Evolutionary conservation across 2,329 filamentous ascomycete genomes (phyloP).

Genomic region (Fusarium miscanthi): DNA sequence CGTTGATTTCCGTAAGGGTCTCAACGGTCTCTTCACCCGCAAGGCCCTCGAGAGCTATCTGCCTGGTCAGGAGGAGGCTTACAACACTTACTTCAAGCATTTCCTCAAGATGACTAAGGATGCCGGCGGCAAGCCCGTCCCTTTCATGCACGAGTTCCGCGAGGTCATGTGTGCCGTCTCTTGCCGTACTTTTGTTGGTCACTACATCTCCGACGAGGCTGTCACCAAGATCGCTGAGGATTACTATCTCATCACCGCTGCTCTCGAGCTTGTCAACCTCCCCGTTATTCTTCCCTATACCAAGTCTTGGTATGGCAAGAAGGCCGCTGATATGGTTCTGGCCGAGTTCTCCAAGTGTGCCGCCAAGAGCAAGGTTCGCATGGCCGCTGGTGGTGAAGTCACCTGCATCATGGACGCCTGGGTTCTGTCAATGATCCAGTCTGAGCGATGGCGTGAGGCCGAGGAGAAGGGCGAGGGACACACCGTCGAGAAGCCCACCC

Average conservation of each 20-base stretch:
- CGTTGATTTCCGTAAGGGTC: conserved; percentile 95
- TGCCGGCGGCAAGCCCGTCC: conserved; percentile 76
- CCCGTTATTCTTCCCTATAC: conserved; percentile 95
- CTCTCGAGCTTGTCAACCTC: conserved; percentile 97
- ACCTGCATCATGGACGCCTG: conserved; percentile 97
- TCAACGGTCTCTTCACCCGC: conserved; percentile 94
- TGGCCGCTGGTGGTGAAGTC: conserved; percentile 86
- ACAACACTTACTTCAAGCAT: conserved; percentile 84
- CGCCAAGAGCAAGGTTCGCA: conserved; percentile 91
- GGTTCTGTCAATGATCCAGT: conserved; percentile 89
- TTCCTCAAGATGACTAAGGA: conserved; percentile 82
- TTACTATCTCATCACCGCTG: conserved; percentile 96
- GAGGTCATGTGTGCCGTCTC: conserved; percentile 95
- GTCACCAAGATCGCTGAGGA: conserved; percentile 96
- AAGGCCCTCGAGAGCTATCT: conserved; percentile 89
- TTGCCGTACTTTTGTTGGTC: conserved; percentile 95
- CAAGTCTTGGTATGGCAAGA: conserved; percentile 97
- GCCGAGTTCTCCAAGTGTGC: conserved; percentile 91
- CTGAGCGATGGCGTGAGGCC: conserved; percentile 82
- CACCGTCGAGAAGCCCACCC: conserved; percentile 80
- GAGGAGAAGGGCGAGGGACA: conserved; percentile 79
- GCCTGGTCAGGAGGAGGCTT: conserved; percentile 91
- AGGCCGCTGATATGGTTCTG: conserved; percentile 91
- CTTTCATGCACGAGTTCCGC: conserved; percentile 93
- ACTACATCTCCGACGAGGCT: conserved; percentile 91